A percentile compares a stretch with the other conserved stretches of the same genome.
Conservation (phyloP, 768 basidiomycete genomes). For the Boletus tomentosulus region DNA sequence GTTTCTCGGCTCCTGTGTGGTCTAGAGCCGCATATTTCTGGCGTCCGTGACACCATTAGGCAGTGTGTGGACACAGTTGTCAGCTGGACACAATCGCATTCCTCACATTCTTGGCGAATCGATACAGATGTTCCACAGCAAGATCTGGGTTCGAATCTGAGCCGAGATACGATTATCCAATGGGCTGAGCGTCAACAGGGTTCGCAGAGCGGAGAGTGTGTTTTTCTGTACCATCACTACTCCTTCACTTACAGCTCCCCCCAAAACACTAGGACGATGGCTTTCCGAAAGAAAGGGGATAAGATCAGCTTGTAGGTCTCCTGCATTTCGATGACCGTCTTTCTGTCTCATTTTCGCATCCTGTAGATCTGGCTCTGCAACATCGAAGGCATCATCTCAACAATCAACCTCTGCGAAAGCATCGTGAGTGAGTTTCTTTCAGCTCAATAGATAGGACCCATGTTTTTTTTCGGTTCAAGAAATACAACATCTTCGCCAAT, state of each 20-base stretch:
- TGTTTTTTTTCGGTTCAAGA: neutral
- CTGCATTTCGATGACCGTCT: no score
- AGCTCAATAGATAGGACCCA: no score
- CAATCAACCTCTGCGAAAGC: neutral
- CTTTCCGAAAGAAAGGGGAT: neutral
- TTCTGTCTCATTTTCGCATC: neutral
- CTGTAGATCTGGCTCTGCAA: neutral
- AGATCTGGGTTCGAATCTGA: neutral
- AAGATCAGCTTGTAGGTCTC: neutral
- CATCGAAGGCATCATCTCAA: neutral
- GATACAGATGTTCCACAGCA: neutral
- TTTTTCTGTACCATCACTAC: neutral
- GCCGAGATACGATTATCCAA: neutral
- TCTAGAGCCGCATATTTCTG: neutral
- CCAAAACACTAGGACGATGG: neutral
- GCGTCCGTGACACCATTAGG: neutral
- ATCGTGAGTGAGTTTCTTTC: neutral
- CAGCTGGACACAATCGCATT: neutral
- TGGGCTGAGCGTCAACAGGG: neutral
- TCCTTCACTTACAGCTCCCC: neutral
- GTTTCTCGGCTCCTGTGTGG: neutral
- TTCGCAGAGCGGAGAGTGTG: neutral
- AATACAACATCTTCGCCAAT: neutral
- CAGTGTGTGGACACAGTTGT: neutral
- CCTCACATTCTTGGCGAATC: constrained; percentile 6